phyloP scores from a whole-genome alignment of 345 rosid species.

The Isatis tinctoria region DNA sequence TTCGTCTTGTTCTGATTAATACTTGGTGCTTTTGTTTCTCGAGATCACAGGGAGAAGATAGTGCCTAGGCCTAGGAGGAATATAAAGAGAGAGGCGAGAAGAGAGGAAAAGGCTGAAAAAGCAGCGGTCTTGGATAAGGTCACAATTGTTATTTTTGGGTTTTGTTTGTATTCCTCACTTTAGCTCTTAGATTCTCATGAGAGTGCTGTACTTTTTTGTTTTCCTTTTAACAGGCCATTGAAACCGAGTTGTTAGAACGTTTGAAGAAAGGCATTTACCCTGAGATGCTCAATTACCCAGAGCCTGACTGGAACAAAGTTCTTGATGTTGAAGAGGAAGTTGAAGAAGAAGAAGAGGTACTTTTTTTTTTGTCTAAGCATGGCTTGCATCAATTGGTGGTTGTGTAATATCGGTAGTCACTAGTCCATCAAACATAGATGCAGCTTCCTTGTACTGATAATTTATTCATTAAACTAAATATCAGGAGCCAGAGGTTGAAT shows the following conservation, averaged over 20 bases:
- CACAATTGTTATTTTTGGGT: background rate
- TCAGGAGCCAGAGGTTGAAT: slow-evolving; percentile 71
- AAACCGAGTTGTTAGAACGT: slow-evolving; percentile 77
- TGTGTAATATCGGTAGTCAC: too few species aligned
- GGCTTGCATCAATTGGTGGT: too few species aligned
- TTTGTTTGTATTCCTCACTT: background rate
- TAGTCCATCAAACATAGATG: too few species aligned
- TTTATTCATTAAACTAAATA: background rate
- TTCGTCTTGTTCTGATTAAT: background rate
- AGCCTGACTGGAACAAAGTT: slow-evolving; percentile 35
- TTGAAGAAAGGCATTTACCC: slow-evolving; percentile 63
- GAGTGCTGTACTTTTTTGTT: background rate
- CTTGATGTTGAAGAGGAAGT: slow-evolving; percentile 44
- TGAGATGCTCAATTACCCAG: slow-evolving; percentile 69
- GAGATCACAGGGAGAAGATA: slow-evolving; percentile 58
- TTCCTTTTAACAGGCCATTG: slow-evolving; percentile 75
- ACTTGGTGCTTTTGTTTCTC: background rate
- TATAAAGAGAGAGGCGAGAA: slow-evolving; percentile 65
- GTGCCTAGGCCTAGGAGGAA: slow-evolving; percentile 64
- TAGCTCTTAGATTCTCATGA: background rate
- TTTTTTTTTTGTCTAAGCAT: too few species aligned
- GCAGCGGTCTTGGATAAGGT: slow-evolving; percentile 92
- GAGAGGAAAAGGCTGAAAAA: slow-evolving; percentile 78
- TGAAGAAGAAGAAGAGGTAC: slow-evolving; percentile 57
- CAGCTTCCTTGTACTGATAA: background rate